Evolutionary conservation across 2,329 filamentous ascomycete genomes (phyloP), one percentile per base, ranked within the genome.

Genomic region (Aspergillus carbonarius): DNA sequence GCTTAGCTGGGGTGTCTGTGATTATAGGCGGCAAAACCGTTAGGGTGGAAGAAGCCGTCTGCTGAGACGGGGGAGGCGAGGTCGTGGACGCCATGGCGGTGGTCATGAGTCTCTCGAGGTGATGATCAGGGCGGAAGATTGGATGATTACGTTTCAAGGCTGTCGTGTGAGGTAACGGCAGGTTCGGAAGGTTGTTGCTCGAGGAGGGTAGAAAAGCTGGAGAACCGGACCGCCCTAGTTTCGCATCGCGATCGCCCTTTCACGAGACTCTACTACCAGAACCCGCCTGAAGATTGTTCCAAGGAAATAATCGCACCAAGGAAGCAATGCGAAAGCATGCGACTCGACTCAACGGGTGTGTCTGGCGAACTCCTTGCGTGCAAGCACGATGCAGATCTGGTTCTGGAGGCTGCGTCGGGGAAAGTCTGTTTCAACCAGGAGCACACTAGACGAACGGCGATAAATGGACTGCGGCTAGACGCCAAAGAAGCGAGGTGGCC

Each of bases 1-100:
- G 83, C 70, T 83, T 86, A 63, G 82, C 76, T 12, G 79, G 73
- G 55, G 77, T 74, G 60, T 80, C 81, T 20, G 82, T 83, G 58
- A 82, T 73, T 54, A 85, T 76, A 39, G 82, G 81, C 55, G 82
- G 78, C 25, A 78, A 66, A 51, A 70, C 68, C 44, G 70, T 60
- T 17, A 73, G 50, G 55, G 66, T 69, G 48, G 68, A 65, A 32
- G 71, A 63, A 48, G 65, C 59, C 55, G 63, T 65, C 34, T 71
- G 70, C 53, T 72, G 67, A 47, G 67, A 62, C 42, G 68, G 64
- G 52, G 67, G 61, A 39, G 72, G 64, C 18, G 69, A 67, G 27
- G 73, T 71, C 39, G 74, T 71, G 49, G 76, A 75, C 62, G 76
- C 68, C 67, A 73, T 76, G 61, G 68, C 69, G 59, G 70, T 65